phyloP scores from a whole-genome alignment of 2,329 filamentous ascomycete genomes.

The Scedosporium minutisporum region DNA sequence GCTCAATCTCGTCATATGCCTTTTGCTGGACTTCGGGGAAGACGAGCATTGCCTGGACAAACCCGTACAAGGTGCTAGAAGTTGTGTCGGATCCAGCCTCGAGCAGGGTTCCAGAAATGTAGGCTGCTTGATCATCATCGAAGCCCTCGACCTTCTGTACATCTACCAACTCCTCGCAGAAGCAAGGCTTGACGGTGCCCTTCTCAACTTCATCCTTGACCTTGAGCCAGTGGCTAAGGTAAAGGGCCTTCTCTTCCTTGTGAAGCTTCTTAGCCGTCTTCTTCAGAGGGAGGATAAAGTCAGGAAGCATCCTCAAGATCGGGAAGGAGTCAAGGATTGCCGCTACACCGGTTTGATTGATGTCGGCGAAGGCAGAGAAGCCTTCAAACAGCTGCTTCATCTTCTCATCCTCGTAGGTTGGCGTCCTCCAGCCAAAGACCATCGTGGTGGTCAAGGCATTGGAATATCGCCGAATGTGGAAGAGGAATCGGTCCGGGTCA shows the following conservation, averaged over 20 bases:
- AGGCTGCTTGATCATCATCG: slow-evolving; percentile 11
- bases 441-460: slow-evolving; percentile 40
- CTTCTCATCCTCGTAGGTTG: slow-evolving; percentile 29
- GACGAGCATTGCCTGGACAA: slow-evolving; percentile 36
- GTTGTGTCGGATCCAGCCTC: slow-evolving; percentile 14
- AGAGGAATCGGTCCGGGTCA: slow-evolving; percentile 28
- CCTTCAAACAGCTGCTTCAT: slow-evolving; percentile 34
- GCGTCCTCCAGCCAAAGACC: slow-evolving; percentile 37
- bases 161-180: slow-evolving; percentile 12
- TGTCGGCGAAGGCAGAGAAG: slow-evolving; percentile 29
- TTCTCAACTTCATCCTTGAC: slow-evolving; percentile 10
- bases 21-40: slow-evolving; percentile 29
- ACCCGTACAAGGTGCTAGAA: slow-evolving; percentile 22
- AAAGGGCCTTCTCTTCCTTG: slow-evolving; percentile 10
- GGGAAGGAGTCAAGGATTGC: slow-evolving; percentile 38
- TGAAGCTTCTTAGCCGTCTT: slow-evolving; percentile 26
- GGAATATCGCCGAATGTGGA: slow-evolving; percentile 37
- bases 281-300: slow-evolving; percentile 6
- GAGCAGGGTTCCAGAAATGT: slow-evolving; percentile 13
- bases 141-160: slow-evolving; percentile 11
- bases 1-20: slow-evolving; percentile 31
- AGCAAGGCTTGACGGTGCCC: slow-evolving; percentile 13
- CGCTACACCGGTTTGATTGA: slow-evolving; percentile 30
- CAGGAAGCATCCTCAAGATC: slow-evolving; percentile 16
- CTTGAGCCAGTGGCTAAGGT: slow-evolving; percentile 10